Base-by-base conservation (phyloP, 1,284 basidiomycete genomes). In the Uromyces viciae-fabae region DNA sequence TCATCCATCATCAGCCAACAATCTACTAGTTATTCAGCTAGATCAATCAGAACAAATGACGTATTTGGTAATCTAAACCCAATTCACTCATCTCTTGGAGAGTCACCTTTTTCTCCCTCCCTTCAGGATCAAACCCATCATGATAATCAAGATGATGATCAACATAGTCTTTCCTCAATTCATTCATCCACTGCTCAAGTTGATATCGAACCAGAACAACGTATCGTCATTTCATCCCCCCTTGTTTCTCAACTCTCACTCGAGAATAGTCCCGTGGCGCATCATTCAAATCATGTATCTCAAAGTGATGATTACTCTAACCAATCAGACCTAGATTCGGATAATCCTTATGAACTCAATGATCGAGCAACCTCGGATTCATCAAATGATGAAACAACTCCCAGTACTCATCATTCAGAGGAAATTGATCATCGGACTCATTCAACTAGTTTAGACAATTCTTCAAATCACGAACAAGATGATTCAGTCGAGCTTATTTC, bases 61-160 rank as follows among this genome's bases (percentile, higher is more conserved):
- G 73, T 75, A 46, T 75, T 75, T 42, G 73, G 73, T 25, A 60
- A 62, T 8, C 33, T 60, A 33, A 11, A 62, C 42, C 22, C 73
- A 5, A 62, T 75, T 58, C 56, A 36, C 38, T 3, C 73, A 28
- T 75, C 58, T 19, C 28, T 15, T 11, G 28, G 28, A 60, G 11
- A 22, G 33, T 75, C 25, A 11, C 7, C 9, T 66, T 38, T 14
- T 25, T 19, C 56, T 25, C 56, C 14, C 9, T 25, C 56, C 56
- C 56, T n/a, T 15, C 9, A 40, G 43, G 66, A 46, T 46, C 42
- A 46, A 46, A 73, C 3, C 25, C 33, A 74, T 42, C 31, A 74
- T 58, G 72, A 58, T 2, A 40, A 31, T 58, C 11, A 25, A 36
- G 71, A 69, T 46, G 22, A 31, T 46, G 68, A 71, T 49, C 46